phyloP scores from a whole-genome alignment of 73 alveolate genomes.

The Paraurostyla sp. region DNA sequence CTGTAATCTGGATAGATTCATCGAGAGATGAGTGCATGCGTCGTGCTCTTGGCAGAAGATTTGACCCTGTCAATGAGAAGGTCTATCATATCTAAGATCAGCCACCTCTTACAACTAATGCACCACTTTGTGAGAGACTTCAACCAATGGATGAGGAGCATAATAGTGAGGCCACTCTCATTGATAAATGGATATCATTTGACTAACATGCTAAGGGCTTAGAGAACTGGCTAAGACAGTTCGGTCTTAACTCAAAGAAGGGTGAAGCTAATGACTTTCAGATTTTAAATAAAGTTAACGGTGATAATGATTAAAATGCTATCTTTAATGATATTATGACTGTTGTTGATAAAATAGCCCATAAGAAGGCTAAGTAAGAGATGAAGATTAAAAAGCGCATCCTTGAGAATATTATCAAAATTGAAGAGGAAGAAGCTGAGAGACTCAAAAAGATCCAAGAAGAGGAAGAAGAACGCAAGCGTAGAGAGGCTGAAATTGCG shows the following conservation, averaged over 20 bases:
- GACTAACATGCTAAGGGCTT: constrained; percentile 88
- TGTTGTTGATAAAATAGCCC: constrained; percentile 6
- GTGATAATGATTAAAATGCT: constrained; percentile 26
- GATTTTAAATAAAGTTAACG: constrained; percentile 5
- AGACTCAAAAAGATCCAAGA: constrained; percentile 63
- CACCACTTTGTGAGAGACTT: constrained; percentile 95
- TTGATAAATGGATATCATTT: constrained; percentile 91
- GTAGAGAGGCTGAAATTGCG: constrained; percentile 56
- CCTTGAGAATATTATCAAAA: constrained; percentile 46
- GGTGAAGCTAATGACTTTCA: constrained; percentile 21
- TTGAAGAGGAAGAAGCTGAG: constrained; percentile 74
- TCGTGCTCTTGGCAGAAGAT: constrained; percentile 96
- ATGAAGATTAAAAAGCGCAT: constrained; percentile 77
- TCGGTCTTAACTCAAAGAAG: constrained; percentile 79
- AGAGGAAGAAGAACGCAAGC: constrained; percentile 73
- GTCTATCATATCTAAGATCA: constrained; percentile 94
- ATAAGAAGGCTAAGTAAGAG: constrained; percentile 74
- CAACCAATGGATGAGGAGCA: constrained; percentile 87
- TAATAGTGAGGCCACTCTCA: constrained; percentile 86
- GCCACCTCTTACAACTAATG: constrained; percentile 93
- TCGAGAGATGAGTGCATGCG: constrained; percentile 88
- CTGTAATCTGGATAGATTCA: constrained; percentile 87
- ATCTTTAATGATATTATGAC: constrained; percentile 65
- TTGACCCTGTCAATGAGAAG: constrained; percentile 82
- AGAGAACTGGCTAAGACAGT: constrained; percentile 89